phyloP scores from a whole-genome alignment of 2,329 filamentous ascomycete genomes.

The Colletotrichum euphorbiae region DNA sequence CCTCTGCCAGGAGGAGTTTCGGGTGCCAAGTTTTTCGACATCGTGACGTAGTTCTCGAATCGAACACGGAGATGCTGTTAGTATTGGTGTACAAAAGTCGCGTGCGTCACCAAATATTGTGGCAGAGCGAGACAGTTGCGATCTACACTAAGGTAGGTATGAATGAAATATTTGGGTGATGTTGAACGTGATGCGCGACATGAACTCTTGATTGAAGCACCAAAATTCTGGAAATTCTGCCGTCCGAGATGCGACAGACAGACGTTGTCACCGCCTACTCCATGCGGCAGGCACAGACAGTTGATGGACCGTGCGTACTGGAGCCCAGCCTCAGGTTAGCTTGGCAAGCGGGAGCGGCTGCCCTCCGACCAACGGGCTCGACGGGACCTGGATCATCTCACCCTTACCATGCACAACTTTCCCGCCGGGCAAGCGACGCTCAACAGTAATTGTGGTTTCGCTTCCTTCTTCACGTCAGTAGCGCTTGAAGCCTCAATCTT shows the following conservation, averaged over 20 bases:
- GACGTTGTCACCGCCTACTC: slow-evolving; percentile 14
- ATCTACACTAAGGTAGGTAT: background rate
- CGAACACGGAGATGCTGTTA: background rate
- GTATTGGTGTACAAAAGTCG: background rate
- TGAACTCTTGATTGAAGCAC: background rate
- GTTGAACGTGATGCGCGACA: background rate
- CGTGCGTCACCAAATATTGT: background rate
- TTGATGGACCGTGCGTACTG: background rate
- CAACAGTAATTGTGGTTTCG: no score
- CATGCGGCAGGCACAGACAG: background rate
- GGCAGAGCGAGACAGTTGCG: background rate
- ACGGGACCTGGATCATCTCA: background rate
- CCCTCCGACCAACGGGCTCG: background rate
- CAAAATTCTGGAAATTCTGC: slow-evolving; percentile 38
- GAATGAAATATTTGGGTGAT: background rate
- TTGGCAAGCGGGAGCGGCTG: background rate
- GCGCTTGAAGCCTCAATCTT: no score
- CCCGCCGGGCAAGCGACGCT: no score
- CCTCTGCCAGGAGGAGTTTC: slow-evolving; percentile 65
- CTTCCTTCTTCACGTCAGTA: no score
- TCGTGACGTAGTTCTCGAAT: slow-evolving; percentile 32
- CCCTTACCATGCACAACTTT: background rate
- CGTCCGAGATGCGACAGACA: background rate
- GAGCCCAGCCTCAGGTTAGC: background rate
- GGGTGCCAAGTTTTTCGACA: slow-evolving; percentile 55